A percentile compares a stretch with the other conserved stretches of the same genome.
Evolutionary conservation across 495 filamentous ascomycete species (phyloP).

Genomic region (Penicillium daleae): DNA sequence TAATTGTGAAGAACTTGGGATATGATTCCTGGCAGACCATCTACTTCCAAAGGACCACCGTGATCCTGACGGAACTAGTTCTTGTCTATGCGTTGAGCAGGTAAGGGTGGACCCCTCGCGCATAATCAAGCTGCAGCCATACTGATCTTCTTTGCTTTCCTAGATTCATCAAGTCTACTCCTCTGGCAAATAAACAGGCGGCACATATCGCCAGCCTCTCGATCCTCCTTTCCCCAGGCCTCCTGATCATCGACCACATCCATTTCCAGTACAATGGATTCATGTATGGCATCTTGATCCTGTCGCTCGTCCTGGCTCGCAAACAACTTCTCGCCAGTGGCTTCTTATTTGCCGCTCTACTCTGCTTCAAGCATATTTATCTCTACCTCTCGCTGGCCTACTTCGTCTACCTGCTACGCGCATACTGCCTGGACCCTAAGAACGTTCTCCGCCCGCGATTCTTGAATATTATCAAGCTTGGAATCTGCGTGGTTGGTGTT

Average conservation of each 20-base stretch:
- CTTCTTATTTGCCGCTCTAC: slow-evolving; percentile 76
- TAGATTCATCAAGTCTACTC: slow-evolving; percentile 73
- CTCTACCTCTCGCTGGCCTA: slow-evolving; percentile 96
- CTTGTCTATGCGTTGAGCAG: slow-evolving; percentile 81
- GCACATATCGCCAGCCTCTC: slow-evolving; percentile 87
- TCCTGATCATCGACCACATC: slow-evolving; percentile 97
- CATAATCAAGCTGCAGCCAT: not conserved
- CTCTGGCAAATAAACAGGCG: slow-evolving; percentile 66
- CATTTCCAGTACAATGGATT: slow-evolving; percentile 99
- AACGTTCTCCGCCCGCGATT: slow-evolving; percentile 77
- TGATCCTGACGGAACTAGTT: slow-evolving; percentile 84
- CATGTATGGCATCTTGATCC: slow-evolving; percentile 85
- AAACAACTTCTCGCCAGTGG: slow-evolving; percentile 76
- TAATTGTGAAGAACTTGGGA: slow-evolving; percentile 75
- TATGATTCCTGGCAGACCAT: slow-evolving; percentile 92
- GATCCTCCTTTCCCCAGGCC: slow-evolving; percentile 85
- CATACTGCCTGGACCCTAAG: slow-evolving; percentile 82
- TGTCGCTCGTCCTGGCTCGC: slow-evolving; percentile 81
- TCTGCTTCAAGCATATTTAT: slow-evolving; percentile 98
- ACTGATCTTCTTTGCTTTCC: slow-evolving; percentile 1
- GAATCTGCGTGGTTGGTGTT: slow-evolving; percentile 68
- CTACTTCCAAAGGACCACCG: slow-evolving; percentile 87
- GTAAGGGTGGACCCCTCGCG: slow-evolving; percentile 43
- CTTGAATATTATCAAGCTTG: slow-evolving; percentile 80
- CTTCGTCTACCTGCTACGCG: slow-evolving; percentile 87